Conservation (phyloP, 225 moss, liverwort and hornwort species). For the Ulota crispa region DNA sequence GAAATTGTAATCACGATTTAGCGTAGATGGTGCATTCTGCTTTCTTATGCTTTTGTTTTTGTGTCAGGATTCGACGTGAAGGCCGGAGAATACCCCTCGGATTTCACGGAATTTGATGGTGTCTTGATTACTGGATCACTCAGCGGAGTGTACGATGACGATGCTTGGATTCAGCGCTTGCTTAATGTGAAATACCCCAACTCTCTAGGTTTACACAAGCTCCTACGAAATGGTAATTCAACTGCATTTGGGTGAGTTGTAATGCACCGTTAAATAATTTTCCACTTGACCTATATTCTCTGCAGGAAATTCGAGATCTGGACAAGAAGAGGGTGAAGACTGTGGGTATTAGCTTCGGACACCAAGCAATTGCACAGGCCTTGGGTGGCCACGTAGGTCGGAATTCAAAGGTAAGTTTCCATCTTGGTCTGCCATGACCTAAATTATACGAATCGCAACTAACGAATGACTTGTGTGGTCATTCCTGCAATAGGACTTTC, state of each 20-base stretch:
- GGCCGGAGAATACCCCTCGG: conserved; percentile 63
- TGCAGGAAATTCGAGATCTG: conserved; percentile 64
- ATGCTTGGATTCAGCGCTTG: conserved; percentile 78
- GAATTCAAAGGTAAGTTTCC: conserved; percentile 70
- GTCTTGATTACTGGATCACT: conserved; percentile 86
- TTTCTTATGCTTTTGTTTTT: background rate
- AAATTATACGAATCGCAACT: background rate
- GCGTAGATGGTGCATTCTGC: background rate
- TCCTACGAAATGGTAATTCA: background rate
- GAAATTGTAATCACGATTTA: no score
- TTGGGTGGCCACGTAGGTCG: conserved; percentile 75
- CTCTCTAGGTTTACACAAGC: background rate
- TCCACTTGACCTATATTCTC: background rate
- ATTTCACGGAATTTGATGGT: conserved; percentile 67
- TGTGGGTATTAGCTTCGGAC: conserved; percentile 93
- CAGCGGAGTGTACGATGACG: conserved; percentile 81
- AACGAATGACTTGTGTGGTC: background rate
- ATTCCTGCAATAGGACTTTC: background rate
- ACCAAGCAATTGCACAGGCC: conserved; percentile 89
- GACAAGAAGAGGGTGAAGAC: conserved; percentile 75
- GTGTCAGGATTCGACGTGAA: conserved; percentile 76
- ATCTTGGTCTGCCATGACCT: background rate
- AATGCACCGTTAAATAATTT: background rate
- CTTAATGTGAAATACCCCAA: conserved; percentile 53
- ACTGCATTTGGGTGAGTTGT: background rate